Conservation (phyloP, 306 rosid species). For the Delonix regia region DNA sequence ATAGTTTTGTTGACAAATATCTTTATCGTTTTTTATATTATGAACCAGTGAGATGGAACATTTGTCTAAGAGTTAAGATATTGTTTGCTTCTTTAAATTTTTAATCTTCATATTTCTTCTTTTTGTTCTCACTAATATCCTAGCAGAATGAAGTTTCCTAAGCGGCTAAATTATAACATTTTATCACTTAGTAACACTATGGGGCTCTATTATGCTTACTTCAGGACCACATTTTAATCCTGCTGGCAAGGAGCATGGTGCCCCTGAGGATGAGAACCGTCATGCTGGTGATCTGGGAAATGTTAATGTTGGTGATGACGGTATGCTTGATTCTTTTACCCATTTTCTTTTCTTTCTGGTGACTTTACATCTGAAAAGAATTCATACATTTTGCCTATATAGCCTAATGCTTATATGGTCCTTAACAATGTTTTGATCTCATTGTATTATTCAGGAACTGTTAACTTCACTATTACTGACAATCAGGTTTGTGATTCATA, state of each 20-base stretch:
- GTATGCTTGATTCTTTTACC: constrained; percentile 47
- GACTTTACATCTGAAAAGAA: background rate
- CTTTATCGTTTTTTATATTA: background rate
- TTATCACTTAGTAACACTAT: background rate
- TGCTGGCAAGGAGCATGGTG: constrained; percentile 75
- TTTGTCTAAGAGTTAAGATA: background rate
- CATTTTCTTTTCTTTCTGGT: background rate
- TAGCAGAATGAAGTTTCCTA: constrained; percentile 3
- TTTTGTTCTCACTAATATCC: background rate
- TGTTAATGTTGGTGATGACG: constrained; percentile 76
- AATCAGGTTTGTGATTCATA: constrained; percentile 59
- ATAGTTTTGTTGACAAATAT: constrained; percentile 17
- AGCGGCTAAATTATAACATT: background rate
- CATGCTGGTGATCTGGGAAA: constrained; percentile 99
- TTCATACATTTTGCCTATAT: background rate
- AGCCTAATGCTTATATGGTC: constrained; percentile 20
- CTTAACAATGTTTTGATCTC: constrained; percentile 33
- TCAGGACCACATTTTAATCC: constrained; percentile 95
- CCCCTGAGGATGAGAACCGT: constrained; percentile 79
- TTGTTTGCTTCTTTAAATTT: background rate
- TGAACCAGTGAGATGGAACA: background rate
- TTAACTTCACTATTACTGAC: constrained; percentile 66
- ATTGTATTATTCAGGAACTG: constrained; percentile 65
- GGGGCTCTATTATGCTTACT: background rate
- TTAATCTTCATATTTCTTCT: background rate